Conservation (phyloP, 2,329 filamentous ascomycete genomes). For the Colletotrichum tamarilloi region DNA sequence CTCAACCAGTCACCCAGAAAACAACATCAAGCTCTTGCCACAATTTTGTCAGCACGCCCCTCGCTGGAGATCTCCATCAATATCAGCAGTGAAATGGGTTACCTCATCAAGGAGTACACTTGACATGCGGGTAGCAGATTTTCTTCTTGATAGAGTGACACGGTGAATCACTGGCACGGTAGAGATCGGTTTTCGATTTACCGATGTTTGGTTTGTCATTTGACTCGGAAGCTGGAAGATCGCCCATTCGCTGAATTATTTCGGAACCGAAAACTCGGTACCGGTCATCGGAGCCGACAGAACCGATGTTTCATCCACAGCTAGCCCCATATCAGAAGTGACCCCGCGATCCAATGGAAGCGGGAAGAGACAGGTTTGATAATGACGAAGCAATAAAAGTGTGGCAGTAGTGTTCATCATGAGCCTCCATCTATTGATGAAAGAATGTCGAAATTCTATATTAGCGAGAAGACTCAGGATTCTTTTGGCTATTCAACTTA, state of each 20-base stretch:
- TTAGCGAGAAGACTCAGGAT: too few species aligned
- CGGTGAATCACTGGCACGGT: too few species aligned
- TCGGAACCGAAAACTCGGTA: background rate
- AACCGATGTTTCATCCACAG: background rate
- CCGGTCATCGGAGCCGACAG: background rate
- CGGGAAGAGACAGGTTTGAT: background rate
- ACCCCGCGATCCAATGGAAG: background rate
- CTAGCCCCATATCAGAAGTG: background rate
- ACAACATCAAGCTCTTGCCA: too few species aligned
- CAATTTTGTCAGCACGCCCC: too few species aligned
- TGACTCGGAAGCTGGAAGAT: background rate
- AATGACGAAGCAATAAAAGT: background rate
- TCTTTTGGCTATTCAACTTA: too few species aligned
- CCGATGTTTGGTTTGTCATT: background rate
- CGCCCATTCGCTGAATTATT: background rate
- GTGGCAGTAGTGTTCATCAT: background rate
- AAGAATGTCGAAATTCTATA: background rate
- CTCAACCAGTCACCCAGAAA: too few species aligned
- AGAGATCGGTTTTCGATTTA: background rate
- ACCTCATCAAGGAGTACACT: too few species aligned
- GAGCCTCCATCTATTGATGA: too few species aligned
- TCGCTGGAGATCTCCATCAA: too few species aligned
- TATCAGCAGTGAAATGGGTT: too few species aligned
- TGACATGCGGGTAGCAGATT: too few species aligned
- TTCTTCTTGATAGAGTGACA: too few species aligned